Conservation (phyloP, 495 filamentous ascomycete genomes). For the Cercophora scortea region DNA sequence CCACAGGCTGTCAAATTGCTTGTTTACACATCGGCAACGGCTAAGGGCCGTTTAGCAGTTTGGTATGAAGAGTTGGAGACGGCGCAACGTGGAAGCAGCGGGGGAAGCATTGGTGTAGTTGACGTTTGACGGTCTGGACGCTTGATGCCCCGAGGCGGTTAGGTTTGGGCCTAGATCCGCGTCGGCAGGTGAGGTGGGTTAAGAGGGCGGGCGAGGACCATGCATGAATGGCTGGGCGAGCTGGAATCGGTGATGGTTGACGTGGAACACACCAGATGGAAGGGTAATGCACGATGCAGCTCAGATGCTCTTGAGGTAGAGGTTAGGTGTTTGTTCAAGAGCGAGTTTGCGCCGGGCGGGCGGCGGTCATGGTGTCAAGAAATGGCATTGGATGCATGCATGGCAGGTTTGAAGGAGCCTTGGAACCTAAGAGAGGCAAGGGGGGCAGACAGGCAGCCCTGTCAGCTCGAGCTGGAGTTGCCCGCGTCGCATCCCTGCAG, state of each 20-base stretch:
- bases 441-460: neutral
- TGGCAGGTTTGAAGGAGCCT: neutral
- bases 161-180: neutral
- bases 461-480: neutral
- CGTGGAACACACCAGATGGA: too few species aligned
- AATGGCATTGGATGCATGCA: neutral
- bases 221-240: neutral
- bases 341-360: too few species aligned
- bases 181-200: too few species aligned
- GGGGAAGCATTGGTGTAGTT: neutral
- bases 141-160: neutral
- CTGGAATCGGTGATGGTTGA: neutral
- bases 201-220: neutral
- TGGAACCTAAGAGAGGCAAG: neutral
- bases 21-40: constrained; percentile 5
- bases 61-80: neutral
- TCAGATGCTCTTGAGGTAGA: too few species aligned
- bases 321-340: too few species aligned
- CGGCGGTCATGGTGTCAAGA: too few species aligned
- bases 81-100: neutral
- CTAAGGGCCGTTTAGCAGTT: constrained; percentile 6
- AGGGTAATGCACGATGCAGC: too few species aligned
- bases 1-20: constrained; percentile 1
- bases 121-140: neutral
- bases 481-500: neutral